Percentiles rank a stretch among this genome's conserved stretches.
phyloP scores from a whole-genome alignment of 1,284 basidiomycete genomes.

The Apiotrichum sp. region DNA sequence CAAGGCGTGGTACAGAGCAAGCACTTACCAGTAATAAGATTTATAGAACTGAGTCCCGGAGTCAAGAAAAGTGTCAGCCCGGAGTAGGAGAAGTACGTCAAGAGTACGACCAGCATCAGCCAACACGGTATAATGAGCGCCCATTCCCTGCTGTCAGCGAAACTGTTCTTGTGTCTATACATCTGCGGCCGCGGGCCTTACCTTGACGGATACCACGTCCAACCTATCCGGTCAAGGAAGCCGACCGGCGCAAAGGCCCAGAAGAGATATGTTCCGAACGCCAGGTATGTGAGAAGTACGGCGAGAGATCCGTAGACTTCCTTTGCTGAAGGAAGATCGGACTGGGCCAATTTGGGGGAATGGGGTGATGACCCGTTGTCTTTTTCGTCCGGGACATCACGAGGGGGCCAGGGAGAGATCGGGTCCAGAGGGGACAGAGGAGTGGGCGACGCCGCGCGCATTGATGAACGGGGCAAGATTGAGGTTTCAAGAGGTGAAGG shows the following conservation, averaged over 20 bases:
- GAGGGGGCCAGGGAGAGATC: constrained; percentile 53
- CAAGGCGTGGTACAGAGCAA: neutral
- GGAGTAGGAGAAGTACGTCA: constrained; percentile 72
- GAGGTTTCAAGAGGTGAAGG: too few species aligned
- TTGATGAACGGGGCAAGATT: too few species aligned
- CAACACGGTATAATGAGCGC: constrained; percentile 75
- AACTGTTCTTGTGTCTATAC: neutral
- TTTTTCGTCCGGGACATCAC: constrained; percentile 35
- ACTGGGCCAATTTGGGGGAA: constrained; percentile 43
- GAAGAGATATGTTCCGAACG: constrained; percentile 63
- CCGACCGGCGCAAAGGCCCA: constrained; percentile 56
- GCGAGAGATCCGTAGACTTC: constrained; percentile 86
- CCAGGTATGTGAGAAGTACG: constrained; percentile 67
- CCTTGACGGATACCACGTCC: constrained; percentile 84
- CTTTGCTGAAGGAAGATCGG: constrained; percentile 27
- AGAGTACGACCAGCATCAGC: constrained; percentile 62
- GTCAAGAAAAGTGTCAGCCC: constrained; percentile 65
- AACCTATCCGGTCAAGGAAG: constrained; percentile 59
- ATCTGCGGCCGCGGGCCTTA: constrained; percentile 39
- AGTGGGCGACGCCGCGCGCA: neutral
- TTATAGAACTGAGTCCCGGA: constrained; percentile 61
- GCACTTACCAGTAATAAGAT: constrained; percentile 58
- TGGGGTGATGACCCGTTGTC: constrained; percentile 31
- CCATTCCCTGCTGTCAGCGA: constrained; percentile 62
- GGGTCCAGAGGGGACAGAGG: constrained; percentile 51